Evolutionary conservation across 2,329 filamentous ascomycete species (phyloP), one percentile per base, ranked within the genome.

Genomic region (Cytospora paraplurivora): DNA sequence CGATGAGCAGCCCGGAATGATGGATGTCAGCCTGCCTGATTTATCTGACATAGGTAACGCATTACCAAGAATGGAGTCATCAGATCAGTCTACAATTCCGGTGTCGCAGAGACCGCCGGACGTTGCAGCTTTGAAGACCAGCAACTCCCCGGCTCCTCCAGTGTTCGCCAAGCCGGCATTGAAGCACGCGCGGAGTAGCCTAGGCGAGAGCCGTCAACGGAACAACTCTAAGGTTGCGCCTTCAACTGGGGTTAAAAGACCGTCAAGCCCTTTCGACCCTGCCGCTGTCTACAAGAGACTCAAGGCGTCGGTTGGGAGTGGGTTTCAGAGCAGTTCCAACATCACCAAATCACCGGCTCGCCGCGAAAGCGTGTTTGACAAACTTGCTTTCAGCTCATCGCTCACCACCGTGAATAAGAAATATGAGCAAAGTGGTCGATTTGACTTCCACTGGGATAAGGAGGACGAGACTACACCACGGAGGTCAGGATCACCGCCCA

Each of bases 161-260:
- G 77, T 81, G 5, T 87, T 87, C 68, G 77, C 83, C n/a, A 87
- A 86, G 66, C 85, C 85, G 2, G 83, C 87, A 67, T 72, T 87
- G 41, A 82, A 80, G 65, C 84, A 87, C 73, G 84, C 84, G 1
- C 78, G 84, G 66, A 86, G 84, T 70, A 81, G 78, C 15, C 72
- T 84, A 34, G 75, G 82, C 17, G 78, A 81, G 47, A 71, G 47
- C 34, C 70, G 47, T 63, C 70, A 66, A 67, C 73, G 58, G 70
- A 74, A 54, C 67, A 73, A 65, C 66, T 55, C 63, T 67, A 72
- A 72, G 44, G 72, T 72, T 57, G 70, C 69, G 56, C 71, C 67
- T 44, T 56, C 71, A 70, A 67, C 65, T 67, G 63, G 73, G 37
- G 69, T 76, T 17, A 87, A 87, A 69, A 75, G 85, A 63, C 78